These are phyloP conservation scores for Chenopodium album DNA, from an alignment of 148 eudicot species.

Conservation along the genomic window DNA sequence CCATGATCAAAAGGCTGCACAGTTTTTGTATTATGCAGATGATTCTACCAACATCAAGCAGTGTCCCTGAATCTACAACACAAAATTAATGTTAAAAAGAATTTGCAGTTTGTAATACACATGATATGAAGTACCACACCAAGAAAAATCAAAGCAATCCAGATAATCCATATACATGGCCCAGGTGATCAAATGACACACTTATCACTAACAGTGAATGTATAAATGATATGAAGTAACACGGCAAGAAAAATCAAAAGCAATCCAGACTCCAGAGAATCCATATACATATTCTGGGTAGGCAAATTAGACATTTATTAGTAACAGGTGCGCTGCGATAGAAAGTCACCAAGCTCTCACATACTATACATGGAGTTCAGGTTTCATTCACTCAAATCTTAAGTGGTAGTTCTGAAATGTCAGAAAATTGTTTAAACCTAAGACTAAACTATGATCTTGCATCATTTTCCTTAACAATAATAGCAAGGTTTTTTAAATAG, in stretches of 20 bases:
- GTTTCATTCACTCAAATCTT: background rate
- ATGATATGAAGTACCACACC: background rate
- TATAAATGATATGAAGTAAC: background rate
- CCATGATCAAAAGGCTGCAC: constrained; percentile 57
- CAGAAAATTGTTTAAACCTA: background rate
- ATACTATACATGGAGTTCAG: background rate
- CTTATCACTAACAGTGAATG: background rate
- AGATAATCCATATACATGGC: background rate
- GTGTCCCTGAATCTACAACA: constrained; percentile 35
- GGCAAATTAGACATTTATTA: background rate
- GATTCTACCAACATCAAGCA: constrained; percentile 39
- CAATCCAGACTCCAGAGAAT: background rate
- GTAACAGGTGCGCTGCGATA: background rate
- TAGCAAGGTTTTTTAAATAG: background rate
- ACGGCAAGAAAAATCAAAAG: background rate
- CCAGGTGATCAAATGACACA: background rate
- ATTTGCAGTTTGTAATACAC: background rate
- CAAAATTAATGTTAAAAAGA: constrained; percentile 8
- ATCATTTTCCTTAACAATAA: background rate
- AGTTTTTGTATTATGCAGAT: constrained; percentile 44
- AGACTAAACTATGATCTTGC: background rate
- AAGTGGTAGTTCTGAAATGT: background rate
- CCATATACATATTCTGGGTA: background rate
- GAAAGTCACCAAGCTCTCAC: background rate
- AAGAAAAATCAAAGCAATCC: background rate